Base-by-base conservation (phyloP, 331 rosid genomes). In the Malus hybrid region DNA sequence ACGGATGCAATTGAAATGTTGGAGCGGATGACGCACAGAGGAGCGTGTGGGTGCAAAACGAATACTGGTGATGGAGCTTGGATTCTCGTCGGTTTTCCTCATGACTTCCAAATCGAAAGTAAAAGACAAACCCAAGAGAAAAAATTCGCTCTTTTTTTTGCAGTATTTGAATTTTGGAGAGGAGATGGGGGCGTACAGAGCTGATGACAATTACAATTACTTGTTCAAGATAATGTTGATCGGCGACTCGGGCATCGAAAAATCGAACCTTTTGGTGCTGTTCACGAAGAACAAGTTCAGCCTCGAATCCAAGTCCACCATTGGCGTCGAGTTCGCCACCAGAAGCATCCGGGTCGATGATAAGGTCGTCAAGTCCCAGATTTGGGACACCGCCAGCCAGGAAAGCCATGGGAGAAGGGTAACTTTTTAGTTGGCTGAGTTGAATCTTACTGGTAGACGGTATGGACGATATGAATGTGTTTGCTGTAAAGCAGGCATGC, bases 1-100 rank as follows among this genome's bases (percentile, higher is more conserved):
- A 90, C 96, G 16, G 99, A 95, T 86, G 97, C 97, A 56, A 66
- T 95, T 86, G 99, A 95, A 81, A 95, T 95, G 99, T 75, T 95
- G 92, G 86, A 90, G 56, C 85, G 99, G 12, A 95, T 95, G 99
- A 9, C 97, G 18, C 99, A 95, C 63, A 84, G 99, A 80, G 99
- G 99, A 24, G 99, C 96, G 64, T 95, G 97, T 34, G 99, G 99
- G 5, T 95, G 97, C 71, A 97, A 95, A 76, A 75, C 92, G 3
- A 94, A 94, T 77, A 95, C 99, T 18, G 99, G 99, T 36, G 99
- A 95, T 82, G 99, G 99, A 54, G 99, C 99, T 4, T 97, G 99
- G 20, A 89, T 95, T 84, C 96, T 95, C 72, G 91, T 90, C 12
- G 96, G 92, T 78, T 80, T 92, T 82, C 97, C 99, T 69, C 97